Percentiles rank a stretch among this genome's conserved stretches.
Conservation (phyloP, 2,329 filamentous ascomycete genomes). For the Talaromyces verruculosus region DNA sequence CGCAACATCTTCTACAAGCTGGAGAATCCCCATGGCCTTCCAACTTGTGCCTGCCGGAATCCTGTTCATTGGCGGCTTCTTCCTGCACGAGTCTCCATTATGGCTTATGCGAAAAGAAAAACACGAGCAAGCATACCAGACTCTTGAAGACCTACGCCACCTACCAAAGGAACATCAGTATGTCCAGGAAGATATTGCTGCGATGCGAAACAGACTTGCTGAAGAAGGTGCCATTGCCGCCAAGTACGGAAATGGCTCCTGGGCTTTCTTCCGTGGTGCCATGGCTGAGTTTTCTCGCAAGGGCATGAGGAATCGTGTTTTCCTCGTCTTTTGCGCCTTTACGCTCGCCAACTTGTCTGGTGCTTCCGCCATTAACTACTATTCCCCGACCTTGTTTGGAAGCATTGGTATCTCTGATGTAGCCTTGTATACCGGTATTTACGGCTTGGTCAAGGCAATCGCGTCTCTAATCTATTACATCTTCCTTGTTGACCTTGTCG, state of each 20-base stretch:
- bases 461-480: constrained; percentile 27
- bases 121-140: constrained; percentile 63
- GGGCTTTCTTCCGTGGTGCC: constrained; percentile 28
- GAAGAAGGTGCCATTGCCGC: constrained; percentile 44
- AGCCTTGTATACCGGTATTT: constrained; percentile 27
- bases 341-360: not conserved
- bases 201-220: constrained; percentile 57
- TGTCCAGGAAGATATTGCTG: constrained; percentile 70
- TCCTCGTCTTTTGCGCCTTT: not conserved
- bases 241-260: constrained; percentile 27
- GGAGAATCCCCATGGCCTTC: constrained; percentile 45
- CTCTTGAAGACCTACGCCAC: constrained; percentile 50
- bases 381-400: constrained; percentile 24
- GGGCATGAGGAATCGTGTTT: constrained; percentile 44
- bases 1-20: constrained; percentile 22
- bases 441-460: constrained; percentile 27
- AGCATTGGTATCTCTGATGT: constrained; percentile 26
- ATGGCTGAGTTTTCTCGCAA: constrained; percentile 22
- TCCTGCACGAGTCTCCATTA: constrained; percentile 65
- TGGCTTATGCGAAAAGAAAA: constrained; percentile 69
- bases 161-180: constrained; percentile 54
- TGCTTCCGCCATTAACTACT: constrained; percentile 9
- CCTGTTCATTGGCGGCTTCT: constrained; percentile 56
- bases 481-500: constrained; percentile 26
- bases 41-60: constrained; percentile 45